Evolutionary conservation across 2,329 filamentous ascomycete genomes (phyloP).

Genomic region (Aspergillus unguis): DNA sequence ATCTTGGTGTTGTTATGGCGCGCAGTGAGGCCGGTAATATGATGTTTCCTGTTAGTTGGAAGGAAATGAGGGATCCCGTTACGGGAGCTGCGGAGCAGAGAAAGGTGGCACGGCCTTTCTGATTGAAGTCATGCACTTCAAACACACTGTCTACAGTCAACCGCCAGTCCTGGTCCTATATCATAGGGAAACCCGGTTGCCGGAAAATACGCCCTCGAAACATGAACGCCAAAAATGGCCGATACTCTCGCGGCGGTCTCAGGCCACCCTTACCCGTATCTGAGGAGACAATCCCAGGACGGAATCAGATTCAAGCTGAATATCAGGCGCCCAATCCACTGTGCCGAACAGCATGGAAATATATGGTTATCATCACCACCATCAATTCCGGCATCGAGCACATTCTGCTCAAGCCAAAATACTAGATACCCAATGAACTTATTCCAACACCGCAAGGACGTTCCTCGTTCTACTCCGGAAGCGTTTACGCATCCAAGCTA

Average conservation of each 20-base stretch:
- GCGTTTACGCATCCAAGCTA: background rate
- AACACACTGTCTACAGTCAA: background rate
- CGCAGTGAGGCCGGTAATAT: conserved; percentile 81
- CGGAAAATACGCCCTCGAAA: no score
- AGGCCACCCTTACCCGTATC: background rate
- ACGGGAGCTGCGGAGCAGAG: conserved; percentile 73
- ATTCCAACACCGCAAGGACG: background rate
- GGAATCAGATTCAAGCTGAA: background rate
- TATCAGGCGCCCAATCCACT: background rate
- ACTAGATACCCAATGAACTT: conserved; percentile 10
- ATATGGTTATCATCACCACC: background rate
- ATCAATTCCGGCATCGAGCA: background rate
- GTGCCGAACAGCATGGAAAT: background rate
- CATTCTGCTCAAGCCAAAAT: background rate
- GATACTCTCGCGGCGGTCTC: background rate
- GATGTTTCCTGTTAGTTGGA: conserved; percentile 94
- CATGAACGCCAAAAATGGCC: no score
- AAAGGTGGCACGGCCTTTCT: conserved; percentile 93
- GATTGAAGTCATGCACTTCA: conserved; percentile 35
- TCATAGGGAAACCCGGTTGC: no score
- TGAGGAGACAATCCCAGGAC: background rate
- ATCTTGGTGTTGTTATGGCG: conserved; percentile 90
- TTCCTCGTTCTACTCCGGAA: background rate
- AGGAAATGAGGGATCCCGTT: conserved; percentile 81
- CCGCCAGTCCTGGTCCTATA: no score